Conservation (phyloP, 1,139 yeast species). For the Fermentozyma sake region DNA sequence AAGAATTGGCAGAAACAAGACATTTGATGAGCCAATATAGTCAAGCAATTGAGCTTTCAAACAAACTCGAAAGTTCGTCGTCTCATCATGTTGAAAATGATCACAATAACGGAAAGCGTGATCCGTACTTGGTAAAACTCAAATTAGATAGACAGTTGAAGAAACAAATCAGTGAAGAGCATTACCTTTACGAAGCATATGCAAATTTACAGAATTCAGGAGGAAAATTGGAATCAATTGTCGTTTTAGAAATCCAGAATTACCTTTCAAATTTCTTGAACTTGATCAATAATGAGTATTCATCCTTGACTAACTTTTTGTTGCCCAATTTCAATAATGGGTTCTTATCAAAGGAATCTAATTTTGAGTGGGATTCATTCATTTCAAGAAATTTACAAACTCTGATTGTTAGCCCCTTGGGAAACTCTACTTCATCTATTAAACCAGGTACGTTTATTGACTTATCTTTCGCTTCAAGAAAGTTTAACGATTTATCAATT, state of each 20-base stretch:
- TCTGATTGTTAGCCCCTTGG: slow-evolving; percentile 27
- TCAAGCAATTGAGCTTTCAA: slow-evolving; percentile 34
- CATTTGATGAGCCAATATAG: slow-evolving; percentile 45
- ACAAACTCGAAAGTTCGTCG: slow-evolving; percentile 27
- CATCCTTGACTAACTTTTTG: slow-evolving; percentile 59
- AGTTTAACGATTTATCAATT: slow-evolving; percentile 57
- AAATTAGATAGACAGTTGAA: slow-evolving; percentile 72
- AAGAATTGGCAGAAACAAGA: slow-evolving; percentile 65
- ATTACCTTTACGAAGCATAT: slow-evolving; percentile 82
- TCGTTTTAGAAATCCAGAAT: slow-evolving; percentile 79
- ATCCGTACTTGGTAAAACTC: slow-evolving; percentile 77
- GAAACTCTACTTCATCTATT: slow-evolving; percentile 17
- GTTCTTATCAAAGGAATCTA: slow-evolving; percentile 70
- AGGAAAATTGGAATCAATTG: slow-evolving; percentile 82
- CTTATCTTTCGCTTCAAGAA: slow-evolving; percentile 66
- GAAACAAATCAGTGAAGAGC: slow-evolving; percentile 77
- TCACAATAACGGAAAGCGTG: slow-evolving; percentile 49
- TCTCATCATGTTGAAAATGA: slow-evolving; percentile 8
- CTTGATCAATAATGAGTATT: slow-evolving; percentile 63
- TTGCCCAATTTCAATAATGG: slow-evolving; percentile 69
- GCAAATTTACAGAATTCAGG: slow-evolving; percentile 85
- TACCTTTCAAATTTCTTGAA: slow-evolving; percentile 72
- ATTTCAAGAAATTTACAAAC: slow-evolving; percentile 59
- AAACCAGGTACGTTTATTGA: slow-evolving; percentile 65
- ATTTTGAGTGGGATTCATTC: slow-evolving; percentile 87